A percentile compares a stretch with the other conserved stretches of the same genome.
Evolutionary conservation across 257 asterid genomes (phyloP).

Genomic region (Striga asiatica): DNA sequence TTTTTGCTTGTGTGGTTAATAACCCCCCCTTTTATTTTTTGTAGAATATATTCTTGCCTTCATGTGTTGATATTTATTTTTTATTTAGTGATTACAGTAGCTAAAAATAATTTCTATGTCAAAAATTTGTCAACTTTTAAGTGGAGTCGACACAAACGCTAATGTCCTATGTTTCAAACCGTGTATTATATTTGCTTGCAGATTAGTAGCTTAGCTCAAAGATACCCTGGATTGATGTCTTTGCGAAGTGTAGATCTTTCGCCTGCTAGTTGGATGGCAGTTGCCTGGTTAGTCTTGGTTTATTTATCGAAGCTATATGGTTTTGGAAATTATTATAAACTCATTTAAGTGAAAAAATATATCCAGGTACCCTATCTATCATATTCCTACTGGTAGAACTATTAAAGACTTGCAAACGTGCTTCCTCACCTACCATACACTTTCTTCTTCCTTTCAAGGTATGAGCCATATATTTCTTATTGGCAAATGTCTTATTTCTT

Average conservation of each 20-base stretch:
- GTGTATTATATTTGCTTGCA: slow-evolving; percentile 15
- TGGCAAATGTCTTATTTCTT: neutral
- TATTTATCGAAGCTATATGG: no score
- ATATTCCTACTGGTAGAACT: slow-evolving; percentile 54
- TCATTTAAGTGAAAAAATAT: neutral
- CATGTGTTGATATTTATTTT: neutral
- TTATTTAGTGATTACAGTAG: no score
- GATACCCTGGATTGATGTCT: slow-evolving; percentile 50
- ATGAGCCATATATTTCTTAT: neutral
- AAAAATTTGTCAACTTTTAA: no score
- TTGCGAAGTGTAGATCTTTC: slow-evolving; percentile 71
- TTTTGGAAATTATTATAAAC: no score
- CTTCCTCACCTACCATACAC: slow-evolving; percentile 78
- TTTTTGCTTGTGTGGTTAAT: slow-evolving; percentile 2
- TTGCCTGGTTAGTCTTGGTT: slow-evolving; percentile 53
- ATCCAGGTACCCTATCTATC: slow-evolving; percentile 75
- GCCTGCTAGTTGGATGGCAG: slow-evolving; percentile 92
- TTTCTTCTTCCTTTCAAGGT: slow-evolving; percentile 85
- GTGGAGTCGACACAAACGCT: neutral
- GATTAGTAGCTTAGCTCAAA: slow-evolving; percentile 41
- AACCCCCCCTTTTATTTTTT: no score
- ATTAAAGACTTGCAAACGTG: slow-evolving; percentile 49
- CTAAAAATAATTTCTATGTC: no score
- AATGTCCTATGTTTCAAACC: neutral
- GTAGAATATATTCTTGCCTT: slow-evolving; percentile 27